These are phyloP conservation scores for Aureobasidium sp. DNA, from an alignment of 2,329 filamentous ascomycete genomes.

Conservation along the genomic window DNA sequence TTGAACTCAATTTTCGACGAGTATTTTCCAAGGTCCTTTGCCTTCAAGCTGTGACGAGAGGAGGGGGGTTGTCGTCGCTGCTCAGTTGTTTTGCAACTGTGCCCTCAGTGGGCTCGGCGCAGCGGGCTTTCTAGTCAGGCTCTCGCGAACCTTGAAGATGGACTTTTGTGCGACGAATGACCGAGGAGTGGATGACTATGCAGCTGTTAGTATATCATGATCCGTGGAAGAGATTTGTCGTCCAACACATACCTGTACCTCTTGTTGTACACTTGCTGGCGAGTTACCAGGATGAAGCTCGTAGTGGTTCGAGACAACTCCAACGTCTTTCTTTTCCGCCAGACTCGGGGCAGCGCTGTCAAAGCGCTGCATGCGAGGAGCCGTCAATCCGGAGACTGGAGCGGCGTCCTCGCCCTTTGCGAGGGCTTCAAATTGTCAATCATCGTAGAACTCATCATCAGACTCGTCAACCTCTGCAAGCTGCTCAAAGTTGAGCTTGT, in stretches of 20 bases:
- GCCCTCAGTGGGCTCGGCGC: slow-evolving; percentile 15
- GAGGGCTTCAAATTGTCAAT: slow-evolving; percentile 50
- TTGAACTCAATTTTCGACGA: background rate
- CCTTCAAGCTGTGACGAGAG: slow-evolving; percentile 13
- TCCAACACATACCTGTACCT: slow-evolving; percentile 6
- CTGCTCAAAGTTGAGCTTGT: slow-evolving; percentile 99
- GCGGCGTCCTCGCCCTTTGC: slow-evolving; percentile 75
- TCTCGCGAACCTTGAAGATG: slow-evolving; percentile 6
- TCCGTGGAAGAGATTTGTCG: background rate
- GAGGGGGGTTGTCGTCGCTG: background rate
- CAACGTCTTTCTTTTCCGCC: slow-evolving; percentile 13
- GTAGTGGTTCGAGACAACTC: slow-evolving; percentile 8
- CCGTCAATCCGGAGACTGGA: slow-evolving; percentile 51
- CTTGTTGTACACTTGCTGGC: slow-evolving; percentile 13
- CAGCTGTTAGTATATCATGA: background rate
- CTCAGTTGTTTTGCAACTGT: slow-evolving; percentile 12
- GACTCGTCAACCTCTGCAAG: slow-evolving; percentile 78
- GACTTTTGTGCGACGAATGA: slow-evolving; percentile 11
- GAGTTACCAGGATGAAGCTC: slow-evolving; percentile 10
- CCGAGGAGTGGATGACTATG: slow-evolving; percentile 14
- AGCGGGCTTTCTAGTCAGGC: slow-evolving; percentile 14
- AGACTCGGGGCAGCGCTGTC: slow-evolving; percentile 14
- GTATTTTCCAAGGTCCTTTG: background rate
- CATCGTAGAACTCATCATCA: slow-evolving; percentile 74
- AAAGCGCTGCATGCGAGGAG: slow-evolving; percentile 38